phyloP scores from a whole-genome alignment of 441 rosid genomes.

The Macaranga tanarius region DNA sequence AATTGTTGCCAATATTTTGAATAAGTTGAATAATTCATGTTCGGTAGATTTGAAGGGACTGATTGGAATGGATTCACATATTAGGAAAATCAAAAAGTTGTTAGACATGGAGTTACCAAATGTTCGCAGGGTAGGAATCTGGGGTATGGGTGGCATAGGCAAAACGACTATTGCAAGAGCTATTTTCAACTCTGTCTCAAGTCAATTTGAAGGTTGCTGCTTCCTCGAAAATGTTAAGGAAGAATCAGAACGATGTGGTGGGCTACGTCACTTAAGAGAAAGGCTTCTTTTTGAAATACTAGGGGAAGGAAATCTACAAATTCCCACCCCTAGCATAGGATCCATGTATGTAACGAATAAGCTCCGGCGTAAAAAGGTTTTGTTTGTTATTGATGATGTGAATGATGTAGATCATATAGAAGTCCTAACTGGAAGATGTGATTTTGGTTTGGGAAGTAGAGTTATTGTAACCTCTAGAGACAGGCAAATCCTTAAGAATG shows the following conservation, averaged over 20 bases:
- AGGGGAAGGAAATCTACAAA: neutral
- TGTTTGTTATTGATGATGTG: conserved; percentile 20
- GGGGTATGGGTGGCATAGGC: conserved; percentile 24
- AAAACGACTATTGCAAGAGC: conserved; percentile 15
- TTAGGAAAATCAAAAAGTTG: neutral
- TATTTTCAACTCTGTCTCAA: neutral
- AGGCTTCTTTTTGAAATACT: neutral
- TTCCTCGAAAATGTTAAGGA: conserved; percentile 6
- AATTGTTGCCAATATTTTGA: conserved; percentile 1
- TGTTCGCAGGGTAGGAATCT: conserved; percentile 4
- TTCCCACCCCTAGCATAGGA: neutral
- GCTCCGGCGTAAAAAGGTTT: neutral
- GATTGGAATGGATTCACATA: conserved; percentile 8
- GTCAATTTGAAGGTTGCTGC: conserved; percentile 2
- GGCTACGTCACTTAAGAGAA: neutral
- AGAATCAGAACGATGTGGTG: neutral
- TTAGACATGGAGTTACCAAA: neutral
- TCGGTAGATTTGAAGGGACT: neutral
- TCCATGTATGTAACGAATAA: too few relatives aligned
- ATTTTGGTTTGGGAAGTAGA: conserved; percentile 7
- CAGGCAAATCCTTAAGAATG: conserved; percentile 1
- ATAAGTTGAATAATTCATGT: neutral
- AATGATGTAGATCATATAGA: neutral
- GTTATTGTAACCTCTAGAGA: conserved; percentile 16
- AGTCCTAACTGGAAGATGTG: neutral